Conservation (phyloP, 2,329 filamentous ascomycete species). For the Trichoderma koningiopsis region DNA sequence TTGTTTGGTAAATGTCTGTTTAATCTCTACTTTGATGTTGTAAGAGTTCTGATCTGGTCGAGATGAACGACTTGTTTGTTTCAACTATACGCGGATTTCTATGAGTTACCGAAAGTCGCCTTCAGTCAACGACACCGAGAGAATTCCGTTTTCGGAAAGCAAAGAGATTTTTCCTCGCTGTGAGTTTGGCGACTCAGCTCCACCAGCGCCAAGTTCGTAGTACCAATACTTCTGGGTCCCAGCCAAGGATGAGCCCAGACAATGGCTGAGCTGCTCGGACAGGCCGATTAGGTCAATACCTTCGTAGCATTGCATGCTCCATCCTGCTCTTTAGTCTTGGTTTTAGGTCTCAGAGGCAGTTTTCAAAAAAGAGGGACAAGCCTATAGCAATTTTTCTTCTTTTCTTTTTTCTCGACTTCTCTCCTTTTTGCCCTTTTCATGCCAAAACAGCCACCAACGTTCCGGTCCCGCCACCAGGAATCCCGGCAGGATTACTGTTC, state of each 20-base stretch:
- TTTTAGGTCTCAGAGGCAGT: neutral
- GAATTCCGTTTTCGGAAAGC: neutral
- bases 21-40: too few relatives aligned
- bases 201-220: neutral
- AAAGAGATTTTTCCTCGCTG: neutral
- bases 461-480: neutral
- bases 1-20: too few relatives aligned
- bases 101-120: neutral
- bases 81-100: neutral
- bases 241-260: neutral
- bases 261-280: neutral
- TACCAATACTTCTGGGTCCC: neutral
- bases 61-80: neutral
- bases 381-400: neutral
- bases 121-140: neutral
- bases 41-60: too few relatives aligned
- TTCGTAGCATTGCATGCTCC: conserved; percentile 12
- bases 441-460: neutral
- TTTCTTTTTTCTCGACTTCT: neutral
- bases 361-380: neutral
- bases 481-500: neutral
- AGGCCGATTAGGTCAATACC: conserved; percentile 12
- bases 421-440: neutral
- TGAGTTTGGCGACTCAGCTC: neutral
- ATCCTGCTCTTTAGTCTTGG: neutral